Conservation (phyloP, 1,284 basidiomycete genomes). For the Microbotryum saponariae region DNA sequence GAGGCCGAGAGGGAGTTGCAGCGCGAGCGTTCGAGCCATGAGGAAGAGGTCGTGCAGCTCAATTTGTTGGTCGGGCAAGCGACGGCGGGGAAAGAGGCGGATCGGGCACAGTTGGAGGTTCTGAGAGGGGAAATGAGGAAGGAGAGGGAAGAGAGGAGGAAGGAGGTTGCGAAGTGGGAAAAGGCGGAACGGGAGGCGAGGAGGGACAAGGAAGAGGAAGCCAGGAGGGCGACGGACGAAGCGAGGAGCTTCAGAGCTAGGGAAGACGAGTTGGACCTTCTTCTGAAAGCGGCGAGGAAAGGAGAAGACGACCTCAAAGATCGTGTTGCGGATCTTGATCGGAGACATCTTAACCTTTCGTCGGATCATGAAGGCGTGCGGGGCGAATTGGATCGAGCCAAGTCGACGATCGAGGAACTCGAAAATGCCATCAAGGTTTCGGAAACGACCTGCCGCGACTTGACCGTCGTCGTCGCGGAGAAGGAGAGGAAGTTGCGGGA, state of each 20-base stretch:
- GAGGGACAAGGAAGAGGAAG: constrained; percentile 4
- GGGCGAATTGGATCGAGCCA: constrained; percentile 12
- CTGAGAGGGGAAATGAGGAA: neutral
- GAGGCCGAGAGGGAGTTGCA: constrained; percentile 62
- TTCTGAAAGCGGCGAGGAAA: constrained; percentile 10
- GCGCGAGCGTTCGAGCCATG: constrained; percentile 24
- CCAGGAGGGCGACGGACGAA: constrained; percentile 2
- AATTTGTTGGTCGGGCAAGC: constrained; percentile 1
- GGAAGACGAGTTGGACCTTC: constrained; percentile 17
- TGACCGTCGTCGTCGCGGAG: constrained; percentile 44
- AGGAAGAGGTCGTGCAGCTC: constrained; percentile 29
- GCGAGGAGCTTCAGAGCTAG: constrained; percentile 9
- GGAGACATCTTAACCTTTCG: constrained; percentile 12
- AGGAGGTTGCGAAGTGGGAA: neutral
- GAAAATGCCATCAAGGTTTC: neutral
- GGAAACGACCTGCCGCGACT: constrained; percentile 9
- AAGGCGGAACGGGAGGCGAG: constrained; percentile 10
- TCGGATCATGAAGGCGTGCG: constrained; percentile 17
- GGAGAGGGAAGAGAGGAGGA: neutral
- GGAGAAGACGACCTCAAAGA: constrained; percentile 46
- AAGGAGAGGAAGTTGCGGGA: constrained; percentile 77
- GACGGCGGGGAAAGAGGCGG: neutral
- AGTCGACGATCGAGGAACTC: constrained; percentile 7
- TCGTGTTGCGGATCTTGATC: constrained; percentile 50
- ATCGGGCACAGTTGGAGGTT: neutral